A percentile compares a stretch with the other conserved stretches of the same genome.
These are phyloP conservation scores for Fistulifera solaris DNA, from an alignment of 108 stramenopile genomes.

Conservation along the genomic window DNA sequence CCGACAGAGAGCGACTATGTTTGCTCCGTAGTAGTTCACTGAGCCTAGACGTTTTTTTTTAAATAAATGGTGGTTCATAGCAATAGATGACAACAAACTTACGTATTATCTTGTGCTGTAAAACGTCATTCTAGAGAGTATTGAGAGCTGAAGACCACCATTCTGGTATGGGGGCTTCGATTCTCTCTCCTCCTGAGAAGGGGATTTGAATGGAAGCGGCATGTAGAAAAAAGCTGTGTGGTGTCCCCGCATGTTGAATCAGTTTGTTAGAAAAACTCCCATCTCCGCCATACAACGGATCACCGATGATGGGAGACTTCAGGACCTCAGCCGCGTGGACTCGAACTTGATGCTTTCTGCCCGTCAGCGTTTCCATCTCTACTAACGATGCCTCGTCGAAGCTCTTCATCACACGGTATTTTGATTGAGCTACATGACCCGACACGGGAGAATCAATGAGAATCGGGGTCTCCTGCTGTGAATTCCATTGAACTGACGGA, in stretches of 20 bases:
- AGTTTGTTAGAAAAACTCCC: conserved; percentile 12
- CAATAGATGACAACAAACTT: too few relatives aligned
- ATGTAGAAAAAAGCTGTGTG: conserved; percentile 46
- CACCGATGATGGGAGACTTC: conserved; percentile 37
- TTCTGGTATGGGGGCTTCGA: conserved; percentile 18
- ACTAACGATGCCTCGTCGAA: conserved; percentile 26
- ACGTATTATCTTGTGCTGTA: too few relatives aligned
- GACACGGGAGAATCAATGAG: conserved; percentile 22
- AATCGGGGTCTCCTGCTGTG: neutral
- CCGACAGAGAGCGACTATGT: too few relatives aligned
- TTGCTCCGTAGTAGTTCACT: too few relatives aligned
- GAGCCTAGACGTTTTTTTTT: too few relatives aligned
- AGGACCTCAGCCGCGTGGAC: conserved; percentile 53
- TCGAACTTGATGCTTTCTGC: conserved; percentile 77
- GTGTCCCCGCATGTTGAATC: neutral
- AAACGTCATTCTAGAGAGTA: too few relatives aligned
- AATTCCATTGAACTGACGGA: conserved; percentile 4
- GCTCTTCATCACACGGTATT: conserved; percentile 13
- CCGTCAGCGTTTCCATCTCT: conserved; percentile 49
- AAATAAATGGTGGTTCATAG: too few relatives aligned
- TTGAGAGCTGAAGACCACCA: conserved; percentile 9
- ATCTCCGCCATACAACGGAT: conserved; percentile 28
- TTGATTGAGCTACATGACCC: conserved; percentile 28
- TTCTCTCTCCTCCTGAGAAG: conserved; percentile 26
- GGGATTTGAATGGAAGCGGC: conserved; percentile 36